Percentiles rank a stretch among this genome's conserved stretches.
Evolutionary conservation across 495 filamentous ascomycete genomes (phyloP).

Genomic region (Tetracladium marchalianum): DNA sequence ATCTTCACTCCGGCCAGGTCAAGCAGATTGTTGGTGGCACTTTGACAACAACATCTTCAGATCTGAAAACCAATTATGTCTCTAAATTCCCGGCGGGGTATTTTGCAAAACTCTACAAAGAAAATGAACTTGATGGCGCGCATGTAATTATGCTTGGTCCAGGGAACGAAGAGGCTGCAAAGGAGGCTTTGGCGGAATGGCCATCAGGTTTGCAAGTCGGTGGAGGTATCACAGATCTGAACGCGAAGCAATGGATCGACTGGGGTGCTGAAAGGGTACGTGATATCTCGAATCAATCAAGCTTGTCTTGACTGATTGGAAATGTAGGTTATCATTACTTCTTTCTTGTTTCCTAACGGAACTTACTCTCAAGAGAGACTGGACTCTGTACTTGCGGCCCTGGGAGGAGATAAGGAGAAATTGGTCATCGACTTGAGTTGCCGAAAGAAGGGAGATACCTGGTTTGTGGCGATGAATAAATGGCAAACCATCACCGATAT

Average conservation of each 20-base stretch:
- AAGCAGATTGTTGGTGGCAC: conserved; percentile 98
- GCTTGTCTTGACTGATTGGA: conserved; percentile 4
- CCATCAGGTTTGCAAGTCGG: conserved; percentile 72
- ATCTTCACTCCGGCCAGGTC: conserved; percentile 88
- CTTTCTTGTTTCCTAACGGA: conserved; percentile 70
- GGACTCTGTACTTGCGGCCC: conserved; percentile 54
- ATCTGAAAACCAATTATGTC: conserved; percentile 83
- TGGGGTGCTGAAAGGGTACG: conserved; percentile 80
- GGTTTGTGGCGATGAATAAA: conserved; percentile 96
- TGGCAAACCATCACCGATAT: conserved; percentile 97
- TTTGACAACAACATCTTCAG: conserved; percentile 50
- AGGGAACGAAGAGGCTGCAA: conserved; percentile 71
- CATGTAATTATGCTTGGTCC: conserved; percentile 96
- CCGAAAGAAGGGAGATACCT: conserved; percentile 57
- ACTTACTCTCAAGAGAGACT: conserved; percentile 68
- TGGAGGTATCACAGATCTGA: conserved; percentile 78
- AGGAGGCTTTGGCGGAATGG: conserved; percentile 68
- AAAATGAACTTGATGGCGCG: conserved; percentile 61
- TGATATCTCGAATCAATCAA: not conserved
- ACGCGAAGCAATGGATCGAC: conserved; percentile 79
- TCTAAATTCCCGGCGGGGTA: conserved; percentile 71
- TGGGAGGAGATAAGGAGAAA: conserved; percentile 65
- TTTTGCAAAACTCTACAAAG: conserved; percentile 70
- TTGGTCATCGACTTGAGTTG: conserved; percentile 94
- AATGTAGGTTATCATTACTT: conserved; percentile 76